Evolutionary conservation across 495 filamentous ascomycete genomes (phyloP).

Genomic region (Penicillium crystallinum): DNA sequence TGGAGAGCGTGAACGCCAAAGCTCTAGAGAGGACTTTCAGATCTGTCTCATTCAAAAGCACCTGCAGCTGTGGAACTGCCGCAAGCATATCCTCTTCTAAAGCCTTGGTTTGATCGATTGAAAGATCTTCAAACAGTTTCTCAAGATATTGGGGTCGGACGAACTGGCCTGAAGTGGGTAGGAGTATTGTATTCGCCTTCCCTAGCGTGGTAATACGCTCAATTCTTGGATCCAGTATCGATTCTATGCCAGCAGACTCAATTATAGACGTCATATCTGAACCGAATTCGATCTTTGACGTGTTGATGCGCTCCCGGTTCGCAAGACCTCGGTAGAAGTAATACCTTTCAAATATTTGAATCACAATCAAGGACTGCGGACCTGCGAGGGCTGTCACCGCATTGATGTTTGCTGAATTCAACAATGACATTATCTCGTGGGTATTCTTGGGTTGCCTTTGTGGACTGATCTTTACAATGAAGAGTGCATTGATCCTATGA

Average conservation of each 20-base stretch:
- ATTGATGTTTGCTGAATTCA: neutral
- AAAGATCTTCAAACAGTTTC: neutral
- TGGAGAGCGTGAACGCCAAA: neutral
- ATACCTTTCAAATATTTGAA: neutral
- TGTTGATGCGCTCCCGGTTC: neutral
- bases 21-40: neutral
- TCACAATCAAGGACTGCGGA: neutral
- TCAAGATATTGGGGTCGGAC: neutral
- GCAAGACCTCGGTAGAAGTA: conserved; percentile 1
- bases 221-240: neutral
- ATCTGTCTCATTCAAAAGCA: neutral
- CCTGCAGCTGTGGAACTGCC: neutral
- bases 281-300: neutral
- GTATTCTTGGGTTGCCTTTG: neutral
- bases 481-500: conserved; percentile 22
- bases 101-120: neutral
- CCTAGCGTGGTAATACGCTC: neutral
- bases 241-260: neutral
- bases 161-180: neutral
- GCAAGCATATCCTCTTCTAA: neutral
- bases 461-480: conserved; percentile 16
- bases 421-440: neutral
- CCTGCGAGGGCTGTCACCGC: neutral
- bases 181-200: neutral
- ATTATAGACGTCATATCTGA: neutral